These are phyloP conservation scores for Bromus sterilis DNA, from an alignment of 176 grass and related monocot genomes.

Conservation along the genomic window DNA sequence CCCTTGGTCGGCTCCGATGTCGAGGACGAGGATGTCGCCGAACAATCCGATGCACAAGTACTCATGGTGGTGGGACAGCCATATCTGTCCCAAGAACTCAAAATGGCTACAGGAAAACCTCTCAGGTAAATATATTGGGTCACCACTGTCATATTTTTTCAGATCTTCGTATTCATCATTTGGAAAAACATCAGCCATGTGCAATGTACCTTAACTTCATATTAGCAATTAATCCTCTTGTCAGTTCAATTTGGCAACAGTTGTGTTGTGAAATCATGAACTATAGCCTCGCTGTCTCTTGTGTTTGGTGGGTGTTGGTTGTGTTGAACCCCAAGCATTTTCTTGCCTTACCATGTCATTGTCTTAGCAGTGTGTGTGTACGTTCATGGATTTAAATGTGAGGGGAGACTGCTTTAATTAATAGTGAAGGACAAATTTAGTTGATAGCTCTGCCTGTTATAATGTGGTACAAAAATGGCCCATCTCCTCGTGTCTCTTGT, in stretches of 20 bases:
- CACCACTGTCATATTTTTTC: background rate
- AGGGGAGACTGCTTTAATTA: background rate
- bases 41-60: conserved; percentile 68
- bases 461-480: background rate
- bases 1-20: conserved; percentile 37
- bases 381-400: background rate
- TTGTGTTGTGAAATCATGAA: background rate
- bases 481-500: background rate
- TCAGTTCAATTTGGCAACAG: background rate
- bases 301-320: background rate
- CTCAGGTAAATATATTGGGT: conserved; percentile 31
- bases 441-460: background rate
- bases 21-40: conserved; percentile 30
- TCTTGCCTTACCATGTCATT: background rate
- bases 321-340: background rate
- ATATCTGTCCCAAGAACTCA: conserved; percentile 84
- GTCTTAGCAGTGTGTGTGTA: background rate
- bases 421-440: background rate
- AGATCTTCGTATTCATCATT: background rate
- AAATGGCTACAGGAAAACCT: conserved; percentile 99
- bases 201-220: background rate
- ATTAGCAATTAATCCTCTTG: background rate
- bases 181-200: background rate
- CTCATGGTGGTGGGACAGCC: conserved; percentile 98
- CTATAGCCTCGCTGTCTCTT: background rate